Base-by-base conservation (phyloP, 2,329 filamentous ascomycete species). In the Colletotrichum cordylinicola region DNA sequence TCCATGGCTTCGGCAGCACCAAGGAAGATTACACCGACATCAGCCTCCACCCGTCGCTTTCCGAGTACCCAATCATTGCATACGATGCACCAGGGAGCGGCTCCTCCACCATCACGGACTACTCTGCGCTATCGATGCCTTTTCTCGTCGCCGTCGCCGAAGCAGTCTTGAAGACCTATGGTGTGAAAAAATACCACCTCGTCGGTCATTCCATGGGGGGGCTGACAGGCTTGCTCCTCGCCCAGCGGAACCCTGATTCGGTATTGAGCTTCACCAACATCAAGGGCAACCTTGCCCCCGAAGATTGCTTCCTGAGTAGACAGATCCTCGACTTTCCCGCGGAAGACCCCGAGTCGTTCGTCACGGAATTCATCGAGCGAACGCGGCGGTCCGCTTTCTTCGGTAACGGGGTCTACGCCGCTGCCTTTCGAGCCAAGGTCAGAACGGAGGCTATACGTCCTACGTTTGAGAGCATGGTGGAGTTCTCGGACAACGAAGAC, bases 191-290 rank as follows among this genome's bases (percentile, higher is more conserved):
- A n/a, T 78, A 79, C 29, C 80, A 81, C 72, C 70, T 81, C 24
- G 75, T 81, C n/a, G 80, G 80, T 1, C 80, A 81, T 70, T 81
- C 80, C 18, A 81, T 81, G 80, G 79, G 80, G 33, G 80, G 80
- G 8, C 73, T 81, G 8, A 78, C 78, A 1, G 79, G 68, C 6
- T 52, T 81, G 12, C 37, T 77, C 12, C 78, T 81, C 6, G 80
- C 79, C 8, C 69, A 70, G n/a, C 48, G 13, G 4, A 55, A 60
- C 12, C 76, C 74, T 1, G 33, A 29, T 4, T 31, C 67, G 4
- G 70, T 80, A 2, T 70, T 74, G 60, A 80, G 78, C 70, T 82
- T 81, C 67, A 61, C 74, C 70, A 70, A 81, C 71, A 81, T 81
- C 76, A 80, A 81, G 56, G 80, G 80, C 12, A 82, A 81, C 65